Evolutionary conservation across 441 rosid genomes (phyloP).

Genomic region (Theobroma grandiflorum): DNA sequence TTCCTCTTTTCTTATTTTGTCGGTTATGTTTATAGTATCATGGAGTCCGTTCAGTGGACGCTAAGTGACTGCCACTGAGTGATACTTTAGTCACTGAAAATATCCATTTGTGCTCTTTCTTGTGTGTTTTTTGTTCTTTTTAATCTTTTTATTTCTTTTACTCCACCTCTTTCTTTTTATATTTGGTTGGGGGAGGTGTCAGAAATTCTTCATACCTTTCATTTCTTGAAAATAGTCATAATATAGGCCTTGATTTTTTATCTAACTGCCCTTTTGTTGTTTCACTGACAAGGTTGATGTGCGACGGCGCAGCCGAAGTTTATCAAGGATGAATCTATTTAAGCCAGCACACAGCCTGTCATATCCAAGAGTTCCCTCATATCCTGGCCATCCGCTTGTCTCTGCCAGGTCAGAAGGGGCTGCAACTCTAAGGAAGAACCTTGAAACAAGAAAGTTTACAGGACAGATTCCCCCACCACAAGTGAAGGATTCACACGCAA

Average conservation of each 20-base stretch:
- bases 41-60: too few relatives aligned
- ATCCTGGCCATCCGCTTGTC: constrained; percentile 30
- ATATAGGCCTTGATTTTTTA: not conserved
- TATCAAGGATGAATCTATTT: constrained; percentile 27
- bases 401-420: constrained; percentile 56
- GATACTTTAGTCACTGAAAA: too few relatives aligned
- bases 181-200: too few relatives aligned
- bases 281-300: constrained; percentile 48
- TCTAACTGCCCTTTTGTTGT: constrained; percentile 4
- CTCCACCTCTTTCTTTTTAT: not conserved
- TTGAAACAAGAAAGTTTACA: constrained; percentile 26
- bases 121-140: not conserved
- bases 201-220: not conserved
- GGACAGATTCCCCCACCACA: constrained; percentile 25
- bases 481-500: constrained; percentile 10
- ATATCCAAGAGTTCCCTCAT: constrained; percentile 38
- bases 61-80: too few relatives aligned
- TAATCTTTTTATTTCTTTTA: not conserved
- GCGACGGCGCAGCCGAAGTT: constrained; percentile 33
- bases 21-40: too few relatives aligned
- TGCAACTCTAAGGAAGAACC: constrained; percentile 39
- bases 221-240: not conserved
- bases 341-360: constrained; percentile 46
- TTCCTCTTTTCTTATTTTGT: not conserved
- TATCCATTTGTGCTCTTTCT: not conserved